Evolutionary conservation across 176 grass and related monocot genomes (phyloP).

Genomic region (Panicum miliaceum): DNA sequence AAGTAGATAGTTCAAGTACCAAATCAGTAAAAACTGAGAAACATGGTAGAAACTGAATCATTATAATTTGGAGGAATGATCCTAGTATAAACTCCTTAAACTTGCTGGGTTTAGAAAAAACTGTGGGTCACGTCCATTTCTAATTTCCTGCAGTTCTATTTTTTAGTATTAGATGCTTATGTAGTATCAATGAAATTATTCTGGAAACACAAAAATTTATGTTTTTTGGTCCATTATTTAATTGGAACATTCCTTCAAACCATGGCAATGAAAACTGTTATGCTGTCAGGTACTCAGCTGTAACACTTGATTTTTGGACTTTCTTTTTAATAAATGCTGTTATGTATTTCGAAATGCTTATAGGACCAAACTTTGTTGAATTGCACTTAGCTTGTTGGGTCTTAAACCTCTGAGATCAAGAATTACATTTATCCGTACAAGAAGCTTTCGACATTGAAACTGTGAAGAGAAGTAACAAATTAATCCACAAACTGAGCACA

Average conservation of each 20-base stretch:
- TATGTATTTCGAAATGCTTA: slow-evolving; percentile 27
- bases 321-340: slow-evolving; percentile 5
- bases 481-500: slow-evolving; percentile 20
- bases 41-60: slow-evolving; percentile 20
- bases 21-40: slow-evolving; percentile 12
- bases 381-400: slow-evolving; percentile 24
- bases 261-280: neutral
- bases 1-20: neutral
- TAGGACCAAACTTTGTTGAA: slow-evolving; percentile 7
- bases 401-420: slow-evolving; percentile 13
- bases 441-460: slow-evolving; percentile 18
- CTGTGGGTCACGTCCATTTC: neutral
- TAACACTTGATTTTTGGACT: neutral
- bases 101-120: neutral
- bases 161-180: slow-evolving; percentile 8
- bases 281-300: neutral
- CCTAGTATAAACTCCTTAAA: neutral
- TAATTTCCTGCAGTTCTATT: slow-evolving; percentile 4
- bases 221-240: slow-evolving; percentile 19
- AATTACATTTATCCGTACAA: neutral
- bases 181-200: slow-evolving; percentile 17
- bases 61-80: neutral
- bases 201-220: neutral
- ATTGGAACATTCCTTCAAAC: slow-evolving; percentile 7
- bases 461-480: slow-evolving; percentile 29